Evolutionary conservation across 2,329 filamentous ascomycete genomes (phyloP), one percentile per base, ranked within the genome.

Genomic region (Pseudogymnoascus sp.): DNA sequence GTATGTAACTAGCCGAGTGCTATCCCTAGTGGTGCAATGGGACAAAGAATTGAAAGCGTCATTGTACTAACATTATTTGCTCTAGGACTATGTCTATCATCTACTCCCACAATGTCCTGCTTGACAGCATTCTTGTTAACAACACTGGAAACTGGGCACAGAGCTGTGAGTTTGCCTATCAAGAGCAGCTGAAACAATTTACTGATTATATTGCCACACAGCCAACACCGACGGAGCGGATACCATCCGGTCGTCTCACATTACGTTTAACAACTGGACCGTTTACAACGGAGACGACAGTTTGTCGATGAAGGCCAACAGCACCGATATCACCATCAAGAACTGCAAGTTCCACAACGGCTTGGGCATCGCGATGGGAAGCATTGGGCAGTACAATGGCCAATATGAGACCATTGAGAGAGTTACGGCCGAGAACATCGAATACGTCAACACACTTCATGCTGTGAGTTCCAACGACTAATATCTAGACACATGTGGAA

Each of bases 231-330:
- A 79, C 65, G 78, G 76, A 11, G 74, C 73, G 1, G 82, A 86
- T 65, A 85, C 82, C 0, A 76, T 84, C 59, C 79, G 77, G 66
- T 79, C 79, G 11, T 76, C 80, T 60, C 76, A 80, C 65, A 81
- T 85, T 61, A 79, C 76, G 1, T 80, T 84, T 64, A 71, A 74
- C 2, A 75, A 78, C 11, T 83, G 80, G 81, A 74, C 71, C 1
- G 76, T 84, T 1, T 75, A 75, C 64, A 82, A 81, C 62, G 81
- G 80, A 18, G 81, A 84, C 69, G 81, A 83, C 67, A 76, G 76
- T 64, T 81, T 86, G 60, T 78, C 80, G 0, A 68, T 79, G 49
- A 86, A 86, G 69, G 79, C 76, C 31, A 86, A 86, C 68, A 80
- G 77, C 45, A 83, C 79, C 16, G 81, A 85, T 65, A 81, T 86